Conservation (phyloP, 73 alveolate genomes). For the Breviolum minutum region DNA sequence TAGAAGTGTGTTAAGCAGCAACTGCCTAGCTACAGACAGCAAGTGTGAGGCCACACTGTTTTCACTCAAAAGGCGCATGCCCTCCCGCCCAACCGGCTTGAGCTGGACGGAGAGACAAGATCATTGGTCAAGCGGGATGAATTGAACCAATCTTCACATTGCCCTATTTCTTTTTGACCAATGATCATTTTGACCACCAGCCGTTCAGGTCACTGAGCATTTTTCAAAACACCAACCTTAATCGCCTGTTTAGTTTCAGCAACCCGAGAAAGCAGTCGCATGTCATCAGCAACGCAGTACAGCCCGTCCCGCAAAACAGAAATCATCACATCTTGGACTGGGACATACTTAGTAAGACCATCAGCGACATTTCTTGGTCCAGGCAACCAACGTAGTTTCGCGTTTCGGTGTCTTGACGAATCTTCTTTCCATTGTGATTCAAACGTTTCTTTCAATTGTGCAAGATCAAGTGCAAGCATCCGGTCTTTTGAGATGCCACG, state of each 20-base stretch:
- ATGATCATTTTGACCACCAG: no score
- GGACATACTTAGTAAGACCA: not conserved
- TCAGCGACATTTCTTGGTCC: conserved; percentile 8
- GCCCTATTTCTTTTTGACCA: not conserved
- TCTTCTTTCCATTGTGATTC: not conserved
- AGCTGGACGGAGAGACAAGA: no score
- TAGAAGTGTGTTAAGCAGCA: no score
- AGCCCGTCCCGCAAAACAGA: not conserved
- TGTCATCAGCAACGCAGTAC: not conserved
- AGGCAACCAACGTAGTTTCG: not conserved
- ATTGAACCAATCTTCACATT: not conserved
- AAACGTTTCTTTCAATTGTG: conserved; percentile 3
- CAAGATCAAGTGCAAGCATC: not conserved
- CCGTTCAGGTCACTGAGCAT: no score
- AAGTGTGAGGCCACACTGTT: no score
- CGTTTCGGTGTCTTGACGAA: not conserved
- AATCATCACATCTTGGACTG: conserved; percentile 5
- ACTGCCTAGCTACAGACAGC: no score
- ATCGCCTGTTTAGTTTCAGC: no score
- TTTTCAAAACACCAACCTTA: no score
- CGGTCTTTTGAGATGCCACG: not conserved
- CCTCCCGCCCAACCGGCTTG: no score
- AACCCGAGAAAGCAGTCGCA: not conserved
- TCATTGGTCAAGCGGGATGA: no score
- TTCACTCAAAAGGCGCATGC: no score